Conservation (phyloP, 139 green algal genomes). For the Chlorella sp. region DNA sequence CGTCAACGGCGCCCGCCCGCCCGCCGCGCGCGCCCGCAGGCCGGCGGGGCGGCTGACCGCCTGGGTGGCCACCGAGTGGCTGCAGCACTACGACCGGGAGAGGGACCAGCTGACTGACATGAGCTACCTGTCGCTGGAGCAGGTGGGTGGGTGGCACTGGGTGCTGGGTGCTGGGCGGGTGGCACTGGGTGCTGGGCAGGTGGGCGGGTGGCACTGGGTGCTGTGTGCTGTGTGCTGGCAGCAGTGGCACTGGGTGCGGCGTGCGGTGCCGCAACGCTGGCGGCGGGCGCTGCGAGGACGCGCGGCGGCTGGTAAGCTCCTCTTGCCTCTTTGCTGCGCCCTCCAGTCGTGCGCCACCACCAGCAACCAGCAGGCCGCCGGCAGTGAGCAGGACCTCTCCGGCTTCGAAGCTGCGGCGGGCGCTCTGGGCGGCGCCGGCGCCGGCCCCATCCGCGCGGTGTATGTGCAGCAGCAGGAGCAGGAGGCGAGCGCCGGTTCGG, state of each 20-base stretch:
- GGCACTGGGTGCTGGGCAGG: not conserved
- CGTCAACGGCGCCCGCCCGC: no score
- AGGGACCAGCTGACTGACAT: slow-evolving; percentile 6
- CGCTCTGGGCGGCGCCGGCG: not conserved
- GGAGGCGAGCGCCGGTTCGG: no score
- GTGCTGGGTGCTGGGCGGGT: not conserved
- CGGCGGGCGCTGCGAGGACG: no score
- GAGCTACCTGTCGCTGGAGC: not conserved
- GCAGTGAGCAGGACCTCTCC: slow-evolving; percentile 14
- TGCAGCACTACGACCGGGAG: slow-evolving; percentile 6
- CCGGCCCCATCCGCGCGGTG: no score
- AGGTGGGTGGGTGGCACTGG: not conserved
- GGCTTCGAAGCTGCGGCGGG: slow-evolving; percentile 1
- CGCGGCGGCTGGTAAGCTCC: no score
- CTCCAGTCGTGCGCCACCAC: not conserved
- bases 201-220: not conserved
- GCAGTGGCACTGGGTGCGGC: no score
- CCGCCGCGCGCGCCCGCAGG: not conserved
- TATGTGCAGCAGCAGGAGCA: not conserved
- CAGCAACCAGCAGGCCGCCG: not conserved
- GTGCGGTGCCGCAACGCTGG: no score
- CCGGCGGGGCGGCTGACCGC: slow-evolving; percentile 1
- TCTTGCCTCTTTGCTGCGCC: not conserved
- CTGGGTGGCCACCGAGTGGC: slow-evolving; percentile 5
- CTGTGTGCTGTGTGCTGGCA: not conserved